A percentile compares a stretch with the other conserved stretches of the same genome.
Conservation (phyloP, 2,329 filamentous ascomycete genomes). For the Aschersonia sp. region DNA sequence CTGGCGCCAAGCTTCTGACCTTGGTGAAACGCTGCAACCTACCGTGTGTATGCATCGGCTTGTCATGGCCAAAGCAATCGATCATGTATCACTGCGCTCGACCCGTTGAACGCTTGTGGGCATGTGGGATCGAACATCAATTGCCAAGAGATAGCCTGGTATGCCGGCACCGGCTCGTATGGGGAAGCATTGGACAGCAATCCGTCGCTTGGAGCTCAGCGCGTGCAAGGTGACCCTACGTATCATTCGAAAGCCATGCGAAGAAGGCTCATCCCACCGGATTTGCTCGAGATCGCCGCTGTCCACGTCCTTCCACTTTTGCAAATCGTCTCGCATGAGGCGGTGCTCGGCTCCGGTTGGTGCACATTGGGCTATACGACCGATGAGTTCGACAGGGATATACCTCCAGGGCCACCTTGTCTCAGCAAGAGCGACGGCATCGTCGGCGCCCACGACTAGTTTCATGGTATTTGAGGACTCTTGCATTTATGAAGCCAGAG, state of each 20-base stretch:
- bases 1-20: background rate
- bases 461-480: too few relatives aligned
- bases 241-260: background rate
- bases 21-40: background rate
- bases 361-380: too few relatives aligned
- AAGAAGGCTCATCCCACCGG: background rate
- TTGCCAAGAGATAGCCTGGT: background rate
- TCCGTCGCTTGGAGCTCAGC: background rate
- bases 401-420: too few relatives aligned
- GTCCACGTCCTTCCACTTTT: too few relatives aligned
- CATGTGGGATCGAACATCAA: background rate
- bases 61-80: background rate
- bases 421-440: too few relatives aligned
- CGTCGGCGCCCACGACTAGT: too few relatives aligned
- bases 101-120: too few relatives aligned
- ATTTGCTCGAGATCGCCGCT: background rate
- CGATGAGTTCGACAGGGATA: too few relatives aligned
- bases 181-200: background rate
- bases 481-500: too few relatives aligned
- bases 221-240: background rate
- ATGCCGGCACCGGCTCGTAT: background rate
- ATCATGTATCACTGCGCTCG: background rate
- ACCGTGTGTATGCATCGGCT: background rate
- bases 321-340: too few relatives aligned
- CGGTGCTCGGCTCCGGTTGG: too few relatives aligned